These are phyloP conservation scores for Brassica hybrid DNA, from an alignment of 441 rosid species.

Conservation along the genomic window DNA sequence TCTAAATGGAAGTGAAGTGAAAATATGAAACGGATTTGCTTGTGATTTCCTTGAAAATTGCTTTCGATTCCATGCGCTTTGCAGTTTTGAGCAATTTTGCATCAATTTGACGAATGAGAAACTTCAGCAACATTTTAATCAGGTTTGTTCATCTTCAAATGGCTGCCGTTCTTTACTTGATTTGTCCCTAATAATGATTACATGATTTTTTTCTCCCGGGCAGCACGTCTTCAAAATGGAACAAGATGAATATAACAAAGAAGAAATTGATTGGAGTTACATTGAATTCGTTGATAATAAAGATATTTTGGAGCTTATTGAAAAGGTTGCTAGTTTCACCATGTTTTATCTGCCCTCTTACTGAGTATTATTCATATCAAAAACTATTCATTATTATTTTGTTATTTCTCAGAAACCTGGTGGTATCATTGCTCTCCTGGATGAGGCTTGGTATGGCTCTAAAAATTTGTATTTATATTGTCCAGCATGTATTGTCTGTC, in stretches of 20 bases:
- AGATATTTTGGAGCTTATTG: conserved; percentile 85
- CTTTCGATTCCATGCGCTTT: conserved; percentile 32
- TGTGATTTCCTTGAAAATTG: conserved; percentile 26
- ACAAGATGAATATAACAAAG: conserved; percentile 91
- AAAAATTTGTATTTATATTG: conserved; percentile 23
- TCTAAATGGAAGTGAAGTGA: conserved; percentile 26
- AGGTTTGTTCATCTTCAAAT: conserved; percentile 55
- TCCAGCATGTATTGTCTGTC: conserved; percentile 19
- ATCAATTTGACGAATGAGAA: conserved; percentile 98
- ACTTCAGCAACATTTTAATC: conserved; percentile 98
- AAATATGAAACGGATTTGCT: conserved; percentile 21
- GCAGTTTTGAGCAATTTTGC: conserved; percentile 95
- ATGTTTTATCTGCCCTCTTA: conserved; percentile 14
- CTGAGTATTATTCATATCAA: conserved; percentile 12
- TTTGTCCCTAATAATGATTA: conserved; percentile 17
- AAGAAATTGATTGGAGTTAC: conserved; percentile 93
- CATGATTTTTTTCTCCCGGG: conserved; percentile 7
- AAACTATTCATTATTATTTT: conserved; percentile 25
- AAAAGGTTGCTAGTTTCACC: conserved; percentile 60
- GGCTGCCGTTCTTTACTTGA: conserved; percentile 12
- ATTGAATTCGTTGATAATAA: conserved; percentile 88
- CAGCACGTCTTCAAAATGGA: conserved; percentile 98
- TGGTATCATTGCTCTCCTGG: conserved; percentile 90
- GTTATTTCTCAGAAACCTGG: conserved; percentile 77
- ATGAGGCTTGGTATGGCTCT: conserved; percentile 88